Conservation (phyloP, 2,329 filamentous ascomycete genomes). For the Ophiostoma tasmaniense region DNA sequence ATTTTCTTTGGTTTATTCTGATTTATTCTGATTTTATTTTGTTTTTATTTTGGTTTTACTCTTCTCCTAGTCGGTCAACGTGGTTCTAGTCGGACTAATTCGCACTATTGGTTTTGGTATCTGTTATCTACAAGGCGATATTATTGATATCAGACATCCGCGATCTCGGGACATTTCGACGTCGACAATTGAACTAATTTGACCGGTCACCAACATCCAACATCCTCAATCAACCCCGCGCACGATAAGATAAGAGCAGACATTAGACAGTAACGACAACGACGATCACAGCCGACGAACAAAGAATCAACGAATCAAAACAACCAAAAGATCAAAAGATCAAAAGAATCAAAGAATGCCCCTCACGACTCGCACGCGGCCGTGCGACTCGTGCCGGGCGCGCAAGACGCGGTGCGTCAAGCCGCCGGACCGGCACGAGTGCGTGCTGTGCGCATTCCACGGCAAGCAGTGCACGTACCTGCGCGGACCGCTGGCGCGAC, state of each 20-base stretch:
- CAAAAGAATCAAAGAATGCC: too few species aligned
- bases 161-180: too few species aligned
- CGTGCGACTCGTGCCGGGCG: constrained; percentile 9
- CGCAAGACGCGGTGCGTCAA: constrained; percentile 10
- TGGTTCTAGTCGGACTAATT: not conserved
- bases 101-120: not conserved
- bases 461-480: constrained; percentile 9
- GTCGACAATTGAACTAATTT: too few species aligned
- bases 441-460: constrained; percentile 8
- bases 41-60: too few species aligned
- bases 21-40: too few species aligned
- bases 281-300: too few species aligned
- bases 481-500: not conserved
- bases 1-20: not conserved
- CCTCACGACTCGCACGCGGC: constrained; percentile 3
- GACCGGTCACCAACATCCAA: not conserved
- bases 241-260: not conserved
- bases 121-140: not conserved
- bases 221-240: not conserved
- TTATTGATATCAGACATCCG: not conserved
- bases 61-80: too few species aligned
- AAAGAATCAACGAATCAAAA: not conserved
- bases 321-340: too few species aligned
- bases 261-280: too few species aligned
- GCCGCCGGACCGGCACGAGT: constrained; percentile 7